Conservation (phyloP, 1,284 basidiomycete genomes). For the Phellinidium pouzarii region DNA sequence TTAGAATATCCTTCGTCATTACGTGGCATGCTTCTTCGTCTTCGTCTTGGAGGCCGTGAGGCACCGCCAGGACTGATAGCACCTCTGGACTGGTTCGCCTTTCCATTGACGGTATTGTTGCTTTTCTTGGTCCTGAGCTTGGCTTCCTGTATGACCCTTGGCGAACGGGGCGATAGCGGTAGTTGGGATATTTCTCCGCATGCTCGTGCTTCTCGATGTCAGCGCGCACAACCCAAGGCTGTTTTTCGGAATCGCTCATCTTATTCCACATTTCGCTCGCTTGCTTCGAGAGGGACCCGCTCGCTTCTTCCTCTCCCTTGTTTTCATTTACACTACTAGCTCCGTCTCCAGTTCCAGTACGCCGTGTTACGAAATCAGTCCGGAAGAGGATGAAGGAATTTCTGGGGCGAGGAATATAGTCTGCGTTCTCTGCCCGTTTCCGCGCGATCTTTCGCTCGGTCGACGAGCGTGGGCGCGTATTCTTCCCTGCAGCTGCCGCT, state of each 20-base stretch:
- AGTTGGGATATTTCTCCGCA: conserved; percentile 46
- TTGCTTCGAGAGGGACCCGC: conserved; percentile 52
- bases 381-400: conserved; percentile 90
- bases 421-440: conserved; percentile 36
- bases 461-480: conserved; percentile 9
- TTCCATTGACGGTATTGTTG: neutral
- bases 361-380: conserved; percentile 53
- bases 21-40: no score
- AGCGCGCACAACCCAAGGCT: conserved; percentile 44
- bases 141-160: neutral
- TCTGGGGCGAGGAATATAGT: conserved; percentile 75
- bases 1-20: no score
- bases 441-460: conserved; percentile 21
- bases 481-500: conserved; percentile 7
- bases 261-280: conserved; percentile 55
- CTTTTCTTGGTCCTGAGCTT: neutral
- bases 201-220: conserved; percentile 49
- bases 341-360: conserved; percentile 30
- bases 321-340: neutral
- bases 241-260: conserved; percentile 38
- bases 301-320: conserved; percentile 5
- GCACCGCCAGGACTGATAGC: conserved; percentile 14
- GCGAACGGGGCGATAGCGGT: conserved; percentile 53
- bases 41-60: no score
- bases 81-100: conserved; percentile 12